A percentile compares a stretch with the other conserved stretches of the same genome.
Evolutionary conservation across 2,329 filamentous ascomycete species (phyloP).

Genomic region (Hypoxylon rubiginosum): DNA sequence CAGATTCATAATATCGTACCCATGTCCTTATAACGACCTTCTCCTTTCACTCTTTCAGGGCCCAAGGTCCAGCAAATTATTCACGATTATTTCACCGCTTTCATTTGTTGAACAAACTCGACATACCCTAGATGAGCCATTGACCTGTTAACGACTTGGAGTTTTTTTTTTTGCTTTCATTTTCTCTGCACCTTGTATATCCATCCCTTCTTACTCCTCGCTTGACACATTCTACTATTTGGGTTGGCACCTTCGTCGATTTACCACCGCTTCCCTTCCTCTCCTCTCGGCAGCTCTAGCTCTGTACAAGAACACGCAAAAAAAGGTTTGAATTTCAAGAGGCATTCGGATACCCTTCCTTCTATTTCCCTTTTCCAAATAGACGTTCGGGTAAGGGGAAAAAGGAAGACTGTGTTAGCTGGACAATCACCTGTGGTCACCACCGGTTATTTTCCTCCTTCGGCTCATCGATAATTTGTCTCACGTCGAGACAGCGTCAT

Average conservation of each 20-base stretch:
- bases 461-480: conserved; percentile 53
- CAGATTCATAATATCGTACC: conserved; percentile 50
- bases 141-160: conserved; percentile 60
- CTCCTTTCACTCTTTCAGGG: conserved; percentile 53
- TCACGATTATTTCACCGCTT: conserved; percentile 52
- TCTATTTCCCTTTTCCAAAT: conserved; percentile 42
- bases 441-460: conserved; percentile 32
- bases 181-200: conserved; percentile 51
- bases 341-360: conserved; percentile 43
- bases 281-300: conserved; percentile 30
- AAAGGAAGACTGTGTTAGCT: conserved; percentile 40
- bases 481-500: conserved; percentile 62
- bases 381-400: conserved; percentile 47
- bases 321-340: conserved; percentile 45
- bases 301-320: conserved; percentile 47
- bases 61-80: conserved; percentile 46
- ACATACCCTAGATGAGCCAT: conserved; percentile 62
- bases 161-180: conserved; percentile 53
- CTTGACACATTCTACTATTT: conserved; percentile 30
- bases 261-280: conserved; percentile 21
- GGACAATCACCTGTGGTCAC: conserved; percentile 49
- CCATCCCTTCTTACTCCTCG: conserved; percentile 48
- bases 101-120: conserved; percentile 55
- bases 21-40: conserved; percentile 61
- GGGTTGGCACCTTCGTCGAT: conserved; percentile 39